Evolutionary conservation across 2,329 filamentous ascomycete genomes (phyloP).

Genomic region (Sclerotinia nivalis): DNA sequence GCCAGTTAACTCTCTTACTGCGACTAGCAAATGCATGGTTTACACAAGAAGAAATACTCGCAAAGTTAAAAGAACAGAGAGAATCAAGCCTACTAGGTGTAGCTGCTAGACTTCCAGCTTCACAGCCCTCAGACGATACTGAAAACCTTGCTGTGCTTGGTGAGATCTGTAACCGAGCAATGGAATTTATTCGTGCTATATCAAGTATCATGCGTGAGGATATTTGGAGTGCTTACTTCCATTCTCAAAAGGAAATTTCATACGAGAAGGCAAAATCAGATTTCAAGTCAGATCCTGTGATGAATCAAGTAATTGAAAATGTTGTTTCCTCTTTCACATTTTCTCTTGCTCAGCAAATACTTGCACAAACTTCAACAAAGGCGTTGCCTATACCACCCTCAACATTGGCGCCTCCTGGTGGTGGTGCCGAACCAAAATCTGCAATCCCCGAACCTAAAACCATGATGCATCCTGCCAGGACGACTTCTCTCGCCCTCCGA

Average conservation of each 20-base stretch:
- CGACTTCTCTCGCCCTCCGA: conserved; percentile 56
- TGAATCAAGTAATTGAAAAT: conserved; percentile 65
- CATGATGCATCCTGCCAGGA: conserved; percentile 67
- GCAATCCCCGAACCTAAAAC: conserved; percentile 68
- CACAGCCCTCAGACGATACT: conserved; percentile 55
- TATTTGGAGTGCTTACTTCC: conserved; percentile 60
- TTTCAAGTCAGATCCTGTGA: conserved; percentile 41
- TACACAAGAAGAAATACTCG: conserved; percentile 61
- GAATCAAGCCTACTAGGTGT: conserved; percentile 59
- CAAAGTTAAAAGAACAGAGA: conserved; percentile 63
- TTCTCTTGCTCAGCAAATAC: conserved; percentile 71
- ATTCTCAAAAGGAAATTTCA: conserved; percentile 22
- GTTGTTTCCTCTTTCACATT: conserved; percentile 78
- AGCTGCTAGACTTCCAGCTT: conserved; percentile 52
- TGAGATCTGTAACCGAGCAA: conserved; percentile 78
- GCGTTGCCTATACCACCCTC: conserved; percentile 66
- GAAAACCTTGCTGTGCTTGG: conserved; percentile 81
- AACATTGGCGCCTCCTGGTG: conserved; percentile 46
- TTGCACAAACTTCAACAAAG: conserved; percentile 72
- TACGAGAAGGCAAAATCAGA: conserved; percentile 40
- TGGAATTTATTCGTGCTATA: conserved; percentile 80
- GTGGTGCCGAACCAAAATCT: conserved; percentile 58
- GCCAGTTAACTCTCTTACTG: conserved; percentile 80
- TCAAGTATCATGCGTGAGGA: conserved; percentile 80
- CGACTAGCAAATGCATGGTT: conserved; percentile 75